These are phyloP conservation scores for Aegilops sharonensis DNA, from an alignment of 176 grass and related monocot species.

Conservation along the genomic window DNA sequence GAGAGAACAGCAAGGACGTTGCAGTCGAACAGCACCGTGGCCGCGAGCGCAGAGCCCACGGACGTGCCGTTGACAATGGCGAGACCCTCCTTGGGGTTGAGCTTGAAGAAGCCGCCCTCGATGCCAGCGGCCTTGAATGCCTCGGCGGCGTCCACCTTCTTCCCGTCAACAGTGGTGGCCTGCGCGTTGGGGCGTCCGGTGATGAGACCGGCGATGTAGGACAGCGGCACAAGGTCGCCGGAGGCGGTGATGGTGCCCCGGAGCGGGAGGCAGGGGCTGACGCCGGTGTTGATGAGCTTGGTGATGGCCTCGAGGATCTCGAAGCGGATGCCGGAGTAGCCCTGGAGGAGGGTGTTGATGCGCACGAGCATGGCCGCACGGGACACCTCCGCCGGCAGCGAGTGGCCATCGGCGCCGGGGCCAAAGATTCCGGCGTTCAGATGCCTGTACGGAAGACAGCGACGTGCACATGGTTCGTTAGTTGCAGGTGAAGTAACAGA, in stretches of 20 bases:
- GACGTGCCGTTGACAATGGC: conserved; percentile 95
- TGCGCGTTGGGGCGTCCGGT: conserved; percentile 71
- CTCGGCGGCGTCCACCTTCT: conserved; percentile 69
- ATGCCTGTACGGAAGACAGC: conserved; percentile 38
- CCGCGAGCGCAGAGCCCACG: conserved; percentile 75
- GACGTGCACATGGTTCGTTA: conserved; percentile 17
- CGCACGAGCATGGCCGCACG: conserved; percentile 86
- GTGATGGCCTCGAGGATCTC: conserved; percentile 84
- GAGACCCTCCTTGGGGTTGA: conserved; percentile 92
- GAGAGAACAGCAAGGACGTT: conserved; percentile 76
- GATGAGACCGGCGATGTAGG: conserved; percentile 83
- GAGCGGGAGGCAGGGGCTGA: conserved; percentile 78
- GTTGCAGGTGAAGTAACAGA: neutral
- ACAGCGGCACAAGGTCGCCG: conserved; percentile 74
- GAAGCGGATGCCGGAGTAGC: conserved; percentile 83
- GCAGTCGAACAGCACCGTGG: conserved; percentile 74
- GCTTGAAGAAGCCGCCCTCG: conserved; percentile 73
- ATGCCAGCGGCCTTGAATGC: conserved; percentile 79
- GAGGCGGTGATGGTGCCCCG: conserved; percentile 84
- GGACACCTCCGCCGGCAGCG: conserved; percentile 46
- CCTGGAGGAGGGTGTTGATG: conserved; percentile 88
- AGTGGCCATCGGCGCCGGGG: conserved; percentile 50
- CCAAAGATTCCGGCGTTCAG: conserved; percentile 83
- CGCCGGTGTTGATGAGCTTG: conserved; percentile 64
- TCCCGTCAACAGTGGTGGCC: conserved; percentile 53